phyloP scores from a whole-genome alignment of 306 rosid genomes.

The Cucurbita moschata region DNA sequence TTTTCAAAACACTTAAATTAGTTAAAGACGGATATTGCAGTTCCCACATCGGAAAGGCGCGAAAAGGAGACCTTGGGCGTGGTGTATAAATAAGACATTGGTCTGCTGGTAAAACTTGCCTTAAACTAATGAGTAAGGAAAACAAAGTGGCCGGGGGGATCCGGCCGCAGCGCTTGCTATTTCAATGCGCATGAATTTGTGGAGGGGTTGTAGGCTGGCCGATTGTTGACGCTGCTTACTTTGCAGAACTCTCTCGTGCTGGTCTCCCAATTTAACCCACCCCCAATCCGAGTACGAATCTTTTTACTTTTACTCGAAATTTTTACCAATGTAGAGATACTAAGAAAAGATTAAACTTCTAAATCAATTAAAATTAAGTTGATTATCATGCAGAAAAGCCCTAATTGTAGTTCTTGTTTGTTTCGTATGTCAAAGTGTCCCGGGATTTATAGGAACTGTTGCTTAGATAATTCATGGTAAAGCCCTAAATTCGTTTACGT shows the following conservation, averaged over 20 bases:
- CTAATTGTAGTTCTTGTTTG: not conserved
- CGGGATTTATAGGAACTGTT: not conserved
- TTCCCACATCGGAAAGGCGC: slow-evolving; percentile 25
- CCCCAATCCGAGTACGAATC: not conserved
- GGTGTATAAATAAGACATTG: not conserved
- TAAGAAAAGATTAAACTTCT: no score
- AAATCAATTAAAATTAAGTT: no score
- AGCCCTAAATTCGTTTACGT: not conserved
- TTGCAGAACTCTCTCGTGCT: slow-evolving; percentile 66
- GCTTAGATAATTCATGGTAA: not conserved
- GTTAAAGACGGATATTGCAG: no score
- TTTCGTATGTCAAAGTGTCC: not conserved
- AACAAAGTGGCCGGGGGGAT: slow-evolving; percentile 83
- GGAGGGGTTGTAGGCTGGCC: slow-evolving; percentile 78
- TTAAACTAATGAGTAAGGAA: slow-evolving; percentile 96
- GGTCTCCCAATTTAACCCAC: slow-evolving; percentile 42
- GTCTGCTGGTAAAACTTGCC: accelerated
- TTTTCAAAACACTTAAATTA: no score
- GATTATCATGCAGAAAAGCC: no score
- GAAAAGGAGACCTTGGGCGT: accelerated
- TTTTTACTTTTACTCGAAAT: accelerated
- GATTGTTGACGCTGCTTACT: slow-evolving; percentile 76
- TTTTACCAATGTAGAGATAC: no score
- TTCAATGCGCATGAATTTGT: slow-evolving; percentile 41
- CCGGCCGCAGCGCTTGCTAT: slow-evolving; percentile 35